Evolutionary conservation across 176 grass and related monocot species (phyloP).

Genomic region (Cenchrus americanus): DNA sequence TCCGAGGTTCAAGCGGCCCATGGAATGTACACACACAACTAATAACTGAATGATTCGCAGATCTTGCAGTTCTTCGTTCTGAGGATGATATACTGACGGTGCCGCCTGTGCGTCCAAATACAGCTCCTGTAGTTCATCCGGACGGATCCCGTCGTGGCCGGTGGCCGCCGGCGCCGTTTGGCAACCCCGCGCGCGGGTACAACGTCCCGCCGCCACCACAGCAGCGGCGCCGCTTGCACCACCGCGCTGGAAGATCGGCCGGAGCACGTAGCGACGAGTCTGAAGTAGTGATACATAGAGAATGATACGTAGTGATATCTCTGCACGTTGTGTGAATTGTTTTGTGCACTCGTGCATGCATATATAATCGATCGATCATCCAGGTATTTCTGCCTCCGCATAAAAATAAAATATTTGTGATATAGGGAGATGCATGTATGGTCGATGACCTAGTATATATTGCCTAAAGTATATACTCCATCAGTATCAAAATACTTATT

Average conservation of each 20-base stretch:
- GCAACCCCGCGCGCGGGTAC: neutral
- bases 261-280: neutral
- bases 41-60: no score
- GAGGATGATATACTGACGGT: no score
- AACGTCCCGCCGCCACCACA: neutral
- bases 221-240: neutral
- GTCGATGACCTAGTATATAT: no score
- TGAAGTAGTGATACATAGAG: neutral
- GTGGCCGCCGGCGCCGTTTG: neutral
- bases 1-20: no score
- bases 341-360: neutral
- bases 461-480: no score
- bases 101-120: neutral
- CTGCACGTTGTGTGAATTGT: neutral
- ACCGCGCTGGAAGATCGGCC: neutral
- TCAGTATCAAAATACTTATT: no score
- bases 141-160: neutral
- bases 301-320: neutral
- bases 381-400: no score
- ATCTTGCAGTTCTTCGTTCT: no score
- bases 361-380: no score
- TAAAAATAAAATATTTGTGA: no score
- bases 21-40: no score
- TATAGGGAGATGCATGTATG: no score
- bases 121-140: neutral